These are phyloP conservation scores for Volutella citrinella DNA, from an alignment of 2,329 filamentous ascomycete genomes.

Conservation along the genomic window DNA sequence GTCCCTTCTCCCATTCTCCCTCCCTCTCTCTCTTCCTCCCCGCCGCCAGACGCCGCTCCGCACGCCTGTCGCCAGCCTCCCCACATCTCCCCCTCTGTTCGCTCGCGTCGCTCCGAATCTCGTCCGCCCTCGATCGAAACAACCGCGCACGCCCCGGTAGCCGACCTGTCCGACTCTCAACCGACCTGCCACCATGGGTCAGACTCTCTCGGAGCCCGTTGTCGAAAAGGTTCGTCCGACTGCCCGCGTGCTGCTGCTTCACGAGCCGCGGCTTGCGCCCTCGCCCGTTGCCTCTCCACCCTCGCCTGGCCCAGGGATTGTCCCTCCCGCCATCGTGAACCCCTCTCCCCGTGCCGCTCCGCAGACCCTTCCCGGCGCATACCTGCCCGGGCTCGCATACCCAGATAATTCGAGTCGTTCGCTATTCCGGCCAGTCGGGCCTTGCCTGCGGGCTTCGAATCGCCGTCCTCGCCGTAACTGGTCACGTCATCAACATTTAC, in stretches of 20 bases:
- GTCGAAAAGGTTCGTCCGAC: constrained; percentile 80
- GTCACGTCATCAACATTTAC: too few relatives aligned
- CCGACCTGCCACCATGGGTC: constrained; percentile 69
- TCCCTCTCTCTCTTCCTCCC: constrained; percentile 12
- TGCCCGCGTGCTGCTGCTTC: constrained; percentile 1
- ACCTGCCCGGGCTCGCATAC: constrained; percentile 9
- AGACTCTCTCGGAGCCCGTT: constrained; percentile 98
- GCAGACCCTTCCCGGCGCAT: constrained; percentile 4
- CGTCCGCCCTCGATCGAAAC: constrained; percentile 13
- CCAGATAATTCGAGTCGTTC: too few relatives aligned
- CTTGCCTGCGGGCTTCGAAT: neutral
- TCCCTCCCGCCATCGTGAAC: constrained; percentile 12
- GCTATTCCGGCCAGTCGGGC: neutral
- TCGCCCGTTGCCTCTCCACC: constrained; percentile 4
- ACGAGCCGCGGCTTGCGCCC: too few relatives aligned
- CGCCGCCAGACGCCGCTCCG: too few relatives aligned
- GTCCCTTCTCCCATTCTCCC: constrained; percentile 13
- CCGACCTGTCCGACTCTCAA: constrained; percentile 17
- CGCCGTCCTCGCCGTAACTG: constrained; percentile 1
- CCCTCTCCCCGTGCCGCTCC: constrained; percentile 18
- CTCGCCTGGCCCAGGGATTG: constrained; percentile 1
- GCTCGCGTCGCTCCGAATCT: too few relatives aligned
- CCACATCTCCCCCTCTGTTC: constrained; percentile 15
- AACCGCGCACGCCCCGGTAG: too few relatives aligned
- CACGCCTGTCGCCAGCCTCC: too few relatives aligned